A percentile compares a stretch with the other conserved stretches of the same genome.
Evolutionary conservation across 352 stramenopile genomes (phyloP).

Genomic region (Globisporangium okanoganense): DNA sequence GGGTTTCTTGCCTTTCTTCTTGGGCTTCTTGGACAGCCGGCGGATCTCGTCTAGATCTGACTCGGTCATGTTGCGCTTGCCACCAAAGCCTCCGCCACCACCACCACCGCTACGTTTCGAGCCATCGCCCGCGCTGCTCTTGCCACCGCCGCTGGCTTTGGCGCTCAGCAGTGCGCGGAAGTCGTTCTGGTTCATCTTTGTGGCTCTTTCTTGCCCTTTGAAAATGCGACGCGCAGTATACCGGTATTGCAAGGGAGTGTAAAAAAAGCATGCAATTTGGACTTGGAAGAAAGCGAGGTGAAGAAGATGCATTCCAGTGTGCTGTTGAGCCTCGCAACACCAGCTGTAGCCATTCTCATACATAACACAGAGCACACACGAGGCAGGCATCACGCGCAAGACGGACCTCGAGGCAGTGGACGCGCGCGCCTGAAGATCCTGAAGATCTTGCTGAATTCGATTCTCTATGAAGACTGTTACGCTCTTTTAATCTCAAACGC

Average conservation of each 20-base stretch:
- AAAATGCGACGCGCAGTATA: too few species aligned
- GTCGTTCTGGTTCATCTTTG: constrained; percentile 72
- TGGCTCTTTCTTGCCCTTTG: background rate
- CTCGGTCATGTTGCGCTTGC: constrained; percentile 55
- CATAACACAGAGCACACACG: too few species aligned
- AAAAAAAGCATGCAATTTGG: too few species aligned
- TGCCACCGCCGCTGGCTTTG: constrained; percentile 12
- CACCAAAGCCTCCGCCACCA: constrained; percentile 27
- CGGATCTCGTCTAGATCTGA: constrained; percentile 42
- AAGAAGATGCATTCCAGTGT: too few species aligned
- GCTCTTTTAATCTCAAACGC: background rate
- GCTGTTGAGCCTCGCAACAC: too few species aligned
- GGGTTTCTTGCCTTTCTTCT: constrained; percentile 48
- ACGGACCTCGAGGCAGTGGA: background rate
- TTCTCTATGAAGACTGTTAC: background rate
- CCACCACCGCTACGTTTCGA: background rate
- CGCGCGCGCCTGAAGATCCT: background rate
- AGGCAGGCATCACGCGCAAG: background rate
- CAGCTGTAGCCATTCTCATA: too few species aligned
- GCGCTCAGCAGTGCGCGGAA: constrained; percentile 58
- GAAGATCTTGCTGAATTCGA: background rate
- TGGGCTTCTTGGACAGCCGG: constrained; percentile 60
- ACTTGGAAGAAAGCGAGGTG: too few species aligned
- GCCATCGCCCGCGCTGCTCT: constrained; percentile 10
- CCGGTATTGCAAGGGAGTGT: too few species aligned